These are phyloP conservation scores for Claviceps pusilla DNA, from an alignment of 2,329 filamentous ascomycete species.

Conservation along the genomic window DNA sequence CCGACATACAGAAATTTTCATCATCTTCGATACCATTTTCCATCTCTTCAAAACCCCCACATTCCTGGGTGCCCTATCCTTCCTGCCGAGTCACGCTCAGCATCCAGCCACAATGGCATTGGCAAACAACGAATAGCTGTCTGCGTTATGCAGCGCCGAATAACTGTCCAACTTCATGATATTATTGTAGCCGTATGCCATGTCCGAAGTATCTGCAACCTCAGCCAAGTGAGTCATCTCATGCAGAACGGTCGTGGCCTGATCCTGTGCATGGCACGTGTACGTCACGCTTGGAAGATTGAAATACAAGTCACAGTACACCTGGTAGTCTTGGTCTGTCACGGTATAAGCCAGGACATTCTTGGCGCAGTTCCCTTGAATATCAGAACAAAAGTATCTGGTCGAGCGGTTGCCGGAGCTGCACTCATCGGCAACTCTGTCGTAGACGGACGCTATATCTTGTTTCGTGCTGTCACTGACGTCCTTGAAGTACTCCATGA, in stretches of 20 bases:
- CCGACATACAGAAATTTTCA: neutral
- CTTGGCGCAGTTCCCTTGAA: conserved; percentile 33
- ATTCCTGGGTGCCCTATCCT: too few relatives aligned
- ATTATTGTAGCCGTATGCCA: conserved; percentile 39
- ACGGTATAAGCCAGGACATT: conserved; percentile 47
- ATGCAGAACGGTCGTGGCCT: conserved; percentile 49
- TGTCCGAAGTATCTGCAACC: conserved; percentile 43
- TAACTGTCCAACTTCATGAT: conserved; percentile 30
- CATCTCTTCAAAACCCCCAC: too few relatives aligned
- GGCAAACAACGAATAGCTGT: conserved; percentile 33
- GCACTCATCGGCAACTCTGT: conserved; percentile 40
- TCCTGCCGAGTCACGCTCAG: conserved; percentile 10
- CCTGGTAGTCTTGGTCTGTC: conserved; percentile 37
- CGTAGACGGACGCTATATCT: conserved; percentile 36
- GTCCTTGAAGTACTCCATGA: conserved; percentile 51
- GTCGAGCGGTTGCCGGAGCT: conserved; percentile 30
- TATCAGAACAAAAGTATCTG: conserved; percentile 44
- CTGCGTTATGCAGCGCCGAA: conserved; percentile 48
- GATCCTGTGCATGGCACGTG: conserved; percentile 49
- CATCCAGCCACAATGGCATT: conserved; percentile 25
- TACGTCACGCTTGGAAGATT: conserved; percentile 32
- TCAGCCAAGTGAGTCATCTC: conserved; percentile 48
- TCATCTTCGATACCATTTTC: neutral
- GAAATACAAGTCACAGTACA: conserved; percentile 49
- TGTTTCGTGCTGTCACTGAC: conserved; percentile 27